Conservation (phyloP, 2,329 filamentous ascomycete species). For the Thelonectria discophora region DNA sequence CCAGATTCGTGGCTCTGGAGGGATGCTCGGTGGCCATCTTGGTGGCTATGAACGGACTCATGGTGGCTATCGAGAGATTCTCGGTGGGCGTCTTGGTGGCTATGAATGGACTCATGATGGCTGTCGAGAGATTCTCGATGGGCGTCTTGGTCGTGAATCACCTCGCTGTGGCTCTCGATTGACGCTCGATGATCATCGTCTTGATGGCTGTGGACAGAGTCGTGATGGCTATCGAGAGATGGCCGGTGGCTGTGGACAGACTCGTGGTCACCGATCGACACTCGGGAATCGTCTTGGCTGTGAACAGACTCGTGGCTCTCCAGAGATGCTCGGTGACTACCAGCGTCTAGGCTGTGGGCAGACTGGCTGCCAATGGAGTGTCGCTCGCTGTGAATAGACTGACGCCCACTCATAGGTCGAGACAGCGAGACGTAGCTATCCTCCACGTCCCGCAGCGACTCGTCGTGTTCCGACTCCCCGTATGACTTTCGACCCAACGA, state of each 20-base stretch:
- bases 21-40: constrained; percentile 1
- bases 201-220: neutral
- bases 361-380: neutral
- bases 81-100: neutral
- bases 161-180: neutral
- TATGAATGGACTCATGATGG: neutral
- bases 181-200: neutral
- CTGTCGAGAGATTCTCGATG: no score
- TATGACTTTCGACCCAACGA: neutral
- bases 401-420: neutral
- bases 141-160: neutral
- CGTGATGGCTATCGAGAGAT: constrained; percentile 2
- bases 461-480: neutral
- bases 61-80: neutral
- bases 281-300: neutral
- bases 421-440: neutral
- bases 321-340: neutral
- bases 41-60: neutral
- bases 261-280: no score
- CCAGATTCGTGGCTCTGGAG: neutral
- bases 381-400: neutral
- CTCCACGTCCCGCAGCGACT: neutral
- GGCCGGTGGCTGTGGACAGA: no score
- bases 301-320: constrained; percentile 8
- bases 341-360: neutral